Base-by-base conservation (phyloP, 768 basidiomycete genomes). In the Lactifluus subvellereus region DNA sequence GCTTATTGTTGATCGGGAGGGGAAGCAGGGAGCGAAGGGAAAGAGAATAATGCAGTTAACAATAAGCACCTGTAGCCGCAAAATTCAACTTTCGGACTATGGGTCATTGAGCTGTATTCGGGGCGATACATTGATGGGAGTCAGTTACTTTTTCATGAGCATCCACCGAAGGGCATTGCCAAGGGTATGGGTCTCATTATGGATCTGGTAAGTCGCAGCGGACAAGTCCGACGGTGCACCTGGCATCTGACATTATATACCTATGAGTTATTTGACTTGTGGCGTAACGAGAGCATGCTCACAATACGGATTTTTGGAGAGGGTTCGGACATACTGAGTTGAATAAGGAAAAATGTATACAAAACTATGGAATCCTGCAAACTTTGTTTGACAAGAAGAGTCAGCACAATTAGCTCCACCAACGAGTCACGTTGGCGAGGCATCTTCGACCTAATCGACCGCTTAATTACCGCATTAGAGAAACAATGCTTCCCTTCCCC, bases 141-240 rank as follows among this genome's bases (percentile, higher is more conserved):
- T 61, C 20, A 33, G 40, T 59, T 68, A 98, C 97, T 99, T 96
- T 78, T 98, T 97, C 96, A 98, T 98, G 62, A 98, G 73, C 88
- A 98, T 98, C 94, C 94, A 99, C 40, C 96, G 77, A 43, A 98
- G 79, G 0, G 93, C 83, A 69, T 99, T 99, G 6, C 97, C 97
- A 32, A 98, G 84, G 1, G 96, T 98, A 74, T 99, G 96, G 1
- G 92, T 88, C 77, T 99, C 97, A 71, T 98, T 88, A 71, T 87
- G 80, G 51, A 98, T 88, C 72, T 90, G 91, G 76, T 87, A 99
- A 1, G 96, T 98, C 6, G 90, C 94, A 6, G 90, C 85, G 18
- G 91, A 90, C 67, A 94, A 79, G 71, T 95, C 91, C 0, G 86
- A 77, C 45, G 86, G 77, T 20, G 91, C 88, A 59, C 92, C 91